Conservation (phyloP, 768 basidiomycete species). For the Pisolithus tinctorius region DNA sequence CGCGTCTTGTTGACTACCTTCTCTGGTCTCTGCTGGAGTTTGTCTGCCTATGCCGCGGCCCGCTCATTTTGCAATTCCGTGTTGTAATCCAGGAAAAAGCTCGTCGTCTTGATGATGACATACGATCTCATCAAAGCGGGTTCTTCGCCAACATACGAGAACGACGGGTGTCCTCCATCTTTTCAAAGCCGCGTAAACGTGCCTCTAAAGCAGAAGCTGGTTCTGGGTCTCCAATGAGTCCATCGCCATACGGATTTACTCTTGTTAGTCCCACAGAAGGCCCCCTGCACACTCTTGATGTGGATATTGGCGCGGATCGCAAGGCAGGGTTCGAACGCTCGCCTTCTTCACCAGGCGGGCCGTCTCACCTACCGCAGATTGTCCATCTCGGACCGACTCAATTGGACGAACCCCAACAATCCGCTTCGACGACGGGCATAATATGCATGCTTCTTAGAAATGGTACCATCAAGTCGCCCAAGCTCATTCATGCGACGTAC, state of each 20-base stretch:
- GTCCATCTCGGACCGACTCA: conserved; percentile 55
- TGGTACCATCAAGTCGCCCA: conserved; percentile 41
- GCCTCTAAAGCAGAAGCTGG: conserved; percentile 26
- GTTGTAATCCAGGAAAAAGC: conserved; percentile 61
- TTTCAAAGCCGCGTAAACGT: conserved; percentile 50
- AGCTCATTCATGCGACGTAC: conserved; percentile 53
- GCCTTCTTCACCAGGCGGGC: conserved; percentile 31
- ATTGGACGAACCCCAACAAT: conserved; percentile 12
- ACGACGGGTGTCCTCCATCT: conserved; percentile 45
- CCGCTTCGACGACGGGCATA: not conserved
- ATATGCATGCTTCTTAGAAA: conserved; percentile 21
- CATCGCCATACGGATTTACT: conserved; percentile 34
- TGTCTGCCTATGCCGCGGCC: conserved; percentile 53
- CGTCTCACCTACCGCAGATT: conserved; percentile 39
- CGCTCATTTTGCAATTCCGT: conserved; percentile 60
- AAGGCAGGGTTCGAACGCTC: conserved; percentile 37
- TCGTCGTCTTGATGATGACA: conserved; percentile 43
- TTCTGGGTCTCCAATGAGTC: conserved; percentile 40
- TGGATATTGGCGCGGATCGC: conserved; percentile 21
- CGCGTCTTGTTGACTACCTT: conserved; percentile 62
- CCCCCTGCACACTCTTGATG: conserved; percentile 13
- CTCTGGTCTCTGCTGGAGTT: conserved; percentile 70
- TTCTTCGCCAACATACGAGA: conserved; percentile 27
- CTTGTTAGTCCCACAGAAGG: conserved; percentile 16
- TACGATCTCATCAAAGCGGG: conserved; percentile 29